Evolutionary conservation across 495 filamentous ascomycete genomes (phyloP).

Genomic region (Talaromyces proteolyticus): DNA sequence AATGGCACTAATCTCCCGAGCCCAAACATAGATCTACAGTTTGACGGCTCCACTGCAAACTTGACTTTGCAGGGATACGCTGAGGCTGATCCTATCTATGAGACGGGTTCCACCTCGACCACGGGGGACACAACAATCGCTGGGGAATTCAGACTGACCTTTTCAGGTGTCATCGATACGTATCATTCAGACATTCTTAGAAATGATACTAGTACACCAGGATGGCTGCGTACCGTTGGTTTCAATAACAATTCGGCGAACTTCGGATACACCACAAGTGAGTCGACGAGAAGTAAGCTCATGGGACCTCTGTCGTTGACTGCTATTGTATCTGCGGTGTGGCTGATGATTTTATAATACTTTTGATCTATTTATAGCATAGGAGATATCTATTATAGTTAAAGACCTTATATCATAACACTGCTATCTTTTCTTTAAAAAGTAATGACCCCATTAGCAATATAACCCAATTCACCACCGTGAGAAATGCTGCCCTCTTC

Average conservation of each 20-base stretch:
- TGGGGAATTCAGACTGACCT: background rate
- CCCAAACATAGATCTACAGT: background rate
- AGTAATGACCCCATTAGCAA: no score
- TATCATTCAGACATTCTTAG: conserved; percentile 14
- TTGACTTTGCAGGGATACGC: background rate
- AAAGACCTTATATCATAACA: no score
- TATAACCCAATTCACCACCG: no score
- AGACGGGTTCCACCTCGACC: no score
- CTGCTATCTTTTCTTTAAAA: no score
- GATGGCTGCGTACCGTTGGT: conserved; percentile 11
- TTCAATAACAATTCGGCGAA: conserved; percentile 10
- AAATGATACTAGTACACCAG: conserved; percentile 6
- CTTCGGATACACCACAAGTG: background rate
- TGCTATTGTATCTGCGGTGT: background rate
- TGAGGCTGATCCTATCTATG: background rate
- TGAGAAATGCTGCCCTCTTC: no score
- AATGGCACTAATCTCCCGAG: background rate
- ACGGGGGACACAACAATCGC: background rate
- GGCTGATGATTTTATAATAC: background rate
- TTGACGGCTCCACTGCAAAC: background rate
- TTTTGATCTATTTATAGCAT: no score
- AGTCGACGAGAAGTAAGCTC: background rate
- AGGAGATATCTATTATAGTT: no score
- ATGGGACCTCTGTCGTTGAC: background rate
- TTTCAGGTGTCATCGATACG: conserved; percentile 4